Evolutionary conservation across 2,329 filamentous ascomycete genomes (phyloP).

Genomic region (Byssochlamys sp.): DNA sequence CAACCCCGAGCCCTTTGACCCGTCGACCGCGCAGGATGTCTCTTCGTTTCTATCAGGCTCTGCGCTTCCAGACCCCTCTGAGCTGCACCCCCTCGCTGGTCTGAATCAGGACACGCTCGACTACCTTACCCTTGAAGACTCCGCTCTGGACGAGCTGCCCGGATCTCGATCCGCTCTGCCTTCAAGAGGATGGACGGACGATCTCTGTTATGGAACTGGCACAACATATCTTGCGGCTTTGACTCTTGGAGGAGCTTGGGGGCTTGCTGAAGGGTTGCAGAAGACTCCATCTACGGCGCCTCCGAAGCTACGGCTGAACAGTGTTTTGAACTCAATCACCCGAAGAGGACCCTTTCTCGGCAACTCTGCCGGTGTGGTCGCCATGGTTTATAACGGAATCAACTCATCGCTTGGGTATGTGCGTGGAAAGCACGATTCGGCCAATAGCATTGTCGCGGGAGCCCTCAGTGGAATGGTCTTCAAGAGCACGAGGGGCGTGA

Average conservation of each 20-base stretch:
- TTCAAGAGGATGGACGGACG: slow-evolving; percentile 93
- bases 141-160: slow-evolving; percentile 73
- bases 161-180: slow-evolving; percentile 80
- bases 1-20: slow-evolving; percentile 55
- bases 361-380: slow-evolving; percentile 90
- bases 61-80: slow-evolving; percentile 71
- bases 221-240: slow-evolving; percentile 86
- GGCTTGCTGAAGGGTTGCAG: slow-evolving; percentile 76
- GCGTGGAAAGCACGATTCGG: slow-evolving; percentile 77
- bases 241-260: slow-evolving; percentile 80
- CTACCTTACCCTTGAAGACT: slow-evolving; percentile 90
- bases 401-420: slow-evolving; percentile 73
- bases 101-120: slow-evolving; percentile 88
- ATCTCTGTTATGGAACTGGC: slow-evolving; percentile 94
- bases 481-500: slow-evolving; percentile 82
- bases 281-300: slow-evolving; percentile 61
- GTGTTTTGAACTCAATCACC: slow-evolving; percentile 87
- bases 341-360: slow-evolving; percentile 87
- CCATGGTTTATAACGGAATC: slow-evolving; percentile 89
- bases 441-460: slow-evolving; percentile 79
- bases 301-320: slow-evolving; percentile 86
- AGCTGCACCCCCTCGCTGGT: slow-evolving; percentile 85
- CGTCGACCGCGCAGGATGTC: slow-evolving; percentile 66
- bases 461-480: slow-evolving; percentile 85
- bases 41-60: slow-evolving; percentile 73